Percentiles rank a stretch among this genome's conserved stretches.
phyloP scores from a whole-genome alignment of 2,329 filamentous ascomycete species.

The Aciculosporium take region DNA sequence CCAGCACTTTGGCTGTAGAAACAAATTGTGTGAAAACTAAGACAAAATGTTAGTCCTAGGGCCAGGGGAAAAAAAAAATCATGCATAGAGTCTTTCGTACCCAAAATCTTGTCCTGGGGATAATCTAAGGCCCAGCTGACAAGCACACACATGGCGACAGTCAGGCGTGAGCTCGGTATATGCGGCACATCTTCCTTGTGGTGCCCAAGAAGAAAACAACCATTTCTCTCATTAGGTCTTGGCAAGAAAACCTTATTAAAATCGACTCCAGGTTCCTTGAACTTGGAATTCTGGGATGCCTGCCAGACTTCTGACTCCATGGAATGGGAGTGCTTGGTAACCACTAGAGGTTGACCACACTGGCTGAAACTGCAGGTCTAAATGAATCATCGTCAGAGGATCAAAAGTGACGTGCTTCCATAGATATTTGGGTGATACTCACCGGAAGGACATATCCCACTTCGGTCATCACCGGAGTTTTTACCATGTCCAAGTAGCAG shows the following conservation, averaged over 20 bases:
- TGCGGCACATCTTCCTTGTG: not conserved
- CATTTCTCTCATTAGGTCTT: constrained; percentile 2
- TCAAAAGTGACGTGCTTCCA: accelerated
- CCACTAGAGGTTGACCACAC: too few species aligned
- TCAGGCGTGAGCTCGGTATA: constrained; percentile 19
- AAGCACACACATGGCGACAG: constrained; percentile 17
- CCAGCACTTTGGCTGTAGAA: constrained; percentile 19
- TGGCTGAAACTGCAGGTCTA: not conserved
- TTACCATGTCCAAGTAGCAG: constrained; percentile 8
- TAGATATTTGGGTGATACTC: not conserved
- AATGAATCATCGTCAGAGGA: not conserved
- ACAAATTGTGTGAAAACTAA: constrained; percentile 25
- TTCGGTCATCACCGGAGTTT: not conserved
- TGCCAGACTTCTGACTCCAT: not conserved
- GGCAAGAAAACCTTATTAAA: constrained; percentile 1
- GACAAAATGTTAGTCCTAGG: accelerated
- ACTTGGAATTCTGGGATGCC: not conserved
- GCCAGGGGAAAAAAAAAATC: not conserved
- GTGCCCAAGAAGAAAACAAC: constrained; percentile 13
- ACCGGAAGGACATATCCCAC: not conserved
- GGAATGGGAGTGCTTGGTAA: not conserved
- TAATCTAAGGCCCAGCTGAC: constrained; percentile 16
- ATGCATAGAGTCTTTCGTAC: constrained; percentile 13
- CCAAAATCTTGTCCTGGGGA: constrained; percentile 25
- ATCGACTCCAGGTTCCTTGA: constrained; percentile 14